phyloP scores from a whole-genome alignment of 352 stramenopile species.

The Pseudoperonospora humuli region DNA sequence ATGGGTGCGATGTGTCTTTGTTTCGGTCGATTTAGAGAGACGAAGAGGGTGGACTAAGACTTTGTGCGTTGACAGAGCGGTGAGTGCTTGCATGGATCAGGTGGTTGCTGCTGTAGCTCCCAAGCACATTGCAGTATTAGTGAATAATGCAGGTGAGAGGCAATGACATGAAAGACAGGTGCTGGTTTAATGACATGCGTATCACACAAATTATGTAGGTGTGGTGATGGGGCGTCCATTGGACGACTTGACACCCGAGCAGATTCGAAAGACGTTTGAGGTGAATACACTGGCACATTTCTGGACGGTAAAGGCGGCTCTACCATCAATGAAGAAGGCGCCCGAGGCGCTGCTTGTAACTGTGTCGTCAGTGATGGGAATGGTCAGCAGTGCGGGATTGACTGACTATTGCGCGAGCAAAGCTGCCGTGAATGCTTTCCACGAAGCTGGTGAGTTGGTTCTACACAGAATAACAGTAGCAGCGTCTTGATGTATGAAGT shows the following conservation, averaged over 20 bases:
- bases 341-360: constrained; percentile 50
- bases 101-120: constrained; percentile 27
- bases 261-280: constrained; percentile 45
- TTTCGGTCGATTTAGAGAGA: not conserved
- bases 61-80: constrained; percentile 16
- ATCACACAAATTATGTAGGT: constrained; percentile 15
- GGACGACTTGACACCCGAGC: constrained; percentile 27
- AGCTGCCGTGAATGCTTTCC: constrained; percentile 61
- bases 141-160: constrained; percentile 49
- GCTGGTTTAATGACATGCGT: not conserved
- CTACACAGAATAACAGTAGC: not conserved
- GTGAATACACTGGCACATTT: constrained; percentile 73
- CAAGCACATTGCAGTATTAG: constrained; percentile 39
- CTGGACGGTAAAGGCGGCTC: constrained; percentile 50
- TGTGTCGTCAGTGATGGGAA: constrained; percentile 72
- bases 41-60: not conserved
- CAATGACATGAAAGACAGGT: not conserved
- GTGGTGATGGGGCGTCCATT: constrained; percentile 38
- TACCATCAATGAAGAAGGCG: constrained; percentile 57
- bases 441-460: constrained; percentile 38
- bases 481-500: not conserved
- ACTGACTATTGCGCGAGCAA: constrained; percentile 78
- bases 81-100: constrained; percentile 23
- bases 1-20: constrained; percentile 34
- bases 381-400: constrained; percentile 52